phyloP scores from a whole-genome alignment of 2,329 filamentous ascomycete genomes.

The Calonectria pseudoturangicola region DNA sequence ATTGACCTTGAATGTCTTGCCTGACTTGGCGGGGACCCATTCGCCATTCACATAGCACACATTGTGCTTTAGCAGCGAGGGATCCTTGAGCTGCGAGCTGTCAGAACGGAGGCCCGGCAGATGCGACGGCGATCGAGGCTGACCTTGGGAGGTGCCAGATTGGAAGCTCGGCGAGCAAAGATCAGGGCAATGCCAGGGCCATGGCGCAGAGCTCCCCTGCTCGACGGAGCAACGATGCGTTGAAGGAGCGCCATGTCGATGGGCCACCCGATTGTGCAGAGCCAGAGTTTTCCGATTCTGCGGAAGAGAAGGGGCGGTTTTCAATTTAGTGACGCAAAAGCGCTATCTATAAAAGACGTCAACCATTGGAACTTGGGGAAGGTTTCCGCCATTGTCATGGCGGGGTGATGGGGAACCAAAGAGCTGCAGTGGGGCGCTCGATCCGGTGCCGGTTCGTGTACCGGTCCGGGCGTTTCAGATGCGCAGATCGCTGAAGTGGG shows the following conservation, averaged over 20 bases:
- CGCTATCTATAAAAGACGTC: constrained; percentile 31
- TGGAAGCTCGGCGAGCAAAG: constrained; percentile 65
- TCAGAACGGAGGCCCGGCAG: constrained; percentile 1
- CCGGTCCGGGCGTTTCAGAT: constrained; percentile 34
- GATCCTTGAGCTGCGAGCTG: constrained; percentile 79
- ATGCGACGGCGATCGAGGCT: background rate
- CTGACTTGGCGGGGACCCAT: constrained; percentile 90
- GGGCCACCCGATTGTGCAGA: background rate
- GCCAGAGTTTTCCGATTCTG: background rate
- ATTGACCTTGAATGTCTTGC: constrained; percentile 92
- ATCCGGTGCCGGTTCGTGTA: constrained; percentile 49
- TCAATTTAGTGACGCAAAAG: constrained; percentile 14
- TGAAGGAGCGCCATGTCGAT: constrained; percentile 58
- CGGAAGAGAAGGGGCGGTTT: background rate
- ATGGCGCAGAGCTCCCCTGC: constrained; percentile 56
- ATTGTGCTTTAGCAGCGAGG: constrained; percentile 88
- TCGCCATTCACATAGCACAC: constrained; percentile 92
- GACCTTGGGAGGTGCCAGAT: constrained; percentile 67
- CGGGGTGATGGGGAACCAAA: constrained; percentile 44
- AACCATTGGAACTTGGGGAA: constrained; percentile 25
- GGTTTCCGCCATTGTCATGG: constrained; percentile 42
- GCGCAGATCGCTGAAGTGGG: constrained; percentile 27
- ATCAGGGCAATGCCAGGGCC: constrained; percentile 53
- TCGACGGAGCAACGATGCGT: constrained; percentile 55
- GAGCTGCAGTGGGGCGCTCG: constrained; percentile 49